Conservation (phyloP, 768 basidiomycete genomes). For the Tricholoma saponaceum region DNA sequence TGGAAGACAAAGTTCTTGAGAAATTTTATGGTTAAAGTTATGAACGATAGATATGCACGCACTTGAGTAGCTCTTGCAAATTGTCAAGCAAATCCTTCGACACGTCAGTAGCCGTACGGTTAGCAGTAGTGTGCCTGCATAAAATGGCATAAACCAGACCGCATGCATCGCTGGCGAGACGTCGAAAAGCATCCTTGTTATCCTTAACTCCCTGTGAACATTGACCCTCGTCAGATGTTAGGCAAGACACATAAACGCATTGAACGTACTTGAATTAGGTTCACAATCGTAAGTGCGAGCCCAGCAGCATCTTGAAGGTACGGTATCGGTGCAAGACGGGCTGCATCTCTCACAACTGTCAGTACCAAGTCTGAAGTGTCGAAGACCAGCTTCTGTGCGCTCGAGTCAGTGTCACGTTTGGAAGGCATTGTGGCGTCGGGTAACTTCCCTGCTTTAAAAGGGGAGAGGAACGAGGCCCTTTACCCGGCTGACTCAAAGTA, state of each 20-base stretch:
- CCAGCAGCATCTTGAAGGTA: slow-evolving; percentile 18
- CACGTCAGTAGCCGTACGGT: slow-evolving; percentile 9
- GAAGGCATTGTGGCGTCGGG: neutral
- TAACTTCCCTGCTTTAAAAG: neutral
- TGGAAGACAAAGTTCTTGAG: slow-evolving; percentile 13
- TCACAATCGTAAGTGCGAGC: slow-evolving; percentile 15
- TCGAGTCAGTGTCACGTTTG: neutral
- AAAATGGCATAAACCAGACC: slow-evolving; percentile 18
- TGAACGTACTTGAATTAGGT: slow-evolving; percentile 14
- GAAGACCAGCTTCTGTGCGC: neutral
- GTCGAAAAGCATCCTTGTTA: slow-evolving; percentile 19
- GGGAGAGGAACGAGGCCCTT: neutral
- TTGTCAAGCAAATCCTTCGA: slow-evolving; percentile 5
- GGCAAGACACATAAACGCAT: neutral
- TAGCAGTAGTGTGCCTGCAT: slow-evolving; percentile 11
- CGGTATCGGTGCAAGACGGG: slow-evolving; percentile 16
- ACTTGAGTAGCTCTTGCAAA: slow-evolving; percentile 16
- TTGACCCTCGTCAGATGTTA: neutral
- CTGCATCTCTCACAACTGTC: slow-evolving; percentile 15
- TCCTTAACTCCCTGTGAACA: slow-evolving; percentile 15
- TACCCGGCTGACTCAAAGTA: too few species aligned
- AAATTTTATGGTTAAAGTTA: neutral
- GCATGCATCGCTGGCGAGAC: slow-evolving; percentile 21
- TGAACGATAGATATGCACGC: neutral
- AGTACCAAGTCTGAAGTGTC: slow-evolving; percentile 18